phyloP scores from a whole-genome alignment of 2,329 filamentous ascomycete species.

The Stenocarpella maydis region DNA sequence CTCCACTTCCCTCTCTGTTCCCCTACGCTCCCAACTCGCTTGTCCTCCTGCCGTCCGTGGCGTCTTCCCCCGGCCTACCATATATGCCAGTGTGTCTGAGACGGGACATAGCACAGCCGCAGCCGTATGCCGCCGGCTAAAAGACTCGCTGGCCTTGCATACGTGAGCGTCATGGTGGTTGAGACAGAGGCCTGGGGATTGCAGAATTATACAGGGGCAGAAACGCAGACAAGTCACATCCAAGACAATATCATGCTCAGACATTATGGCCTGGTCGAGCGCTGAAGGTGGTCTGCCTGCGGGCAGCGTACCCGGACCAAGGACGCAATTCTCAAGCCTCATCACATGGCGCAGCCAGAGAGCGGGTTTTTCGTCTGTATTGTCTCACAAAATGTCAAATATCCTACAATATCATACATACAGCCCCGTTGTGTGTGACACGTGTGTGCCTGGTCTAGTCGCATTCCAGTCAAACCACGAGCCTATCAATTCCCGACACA shows the following conservation, averaged over 20 bases:
- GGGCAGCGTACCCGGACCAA: not conserved
- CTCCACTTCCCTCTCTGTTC: not conserved
- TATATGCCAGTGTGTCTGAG: not conserved
- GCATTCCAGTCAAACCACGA: not conserved
- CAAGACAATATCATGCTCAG: not conserved
- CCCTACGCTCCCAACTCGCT: not conserved
- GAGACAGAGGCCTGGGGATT: no score
- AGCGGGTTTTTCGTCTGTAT: not conserved
- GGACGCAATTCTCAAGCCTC: not conserved
- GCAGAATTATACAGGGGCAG: no score
- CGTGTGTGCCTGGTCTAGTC: not conserved
- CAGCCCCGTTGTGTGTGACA: not conserved
- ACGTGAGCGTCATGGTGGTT: not conserved
- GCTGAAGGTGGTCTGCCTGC: no score
- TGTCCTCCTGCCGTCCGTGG: not conserved
- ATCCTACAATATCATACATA: not conserved
- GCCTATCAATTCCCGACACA: not conserved
- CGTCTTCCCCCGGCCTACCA: not conserved
- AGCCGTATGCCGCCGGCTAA: not conserved
- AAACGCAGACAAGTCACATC: not conserved
- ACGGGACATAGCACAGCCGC: slow-evolving; percentile 6
- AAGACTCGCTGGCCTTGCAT: not conserved
- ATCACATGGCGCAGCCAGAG: not conserved
- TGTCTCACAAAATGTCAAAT: not conserved
- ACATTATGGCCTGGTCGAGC: not conserved